Base-by-base conservation (phyloP, 768 basidiomycete genomes). In the Daedaleopsis sinensis region DNA sequence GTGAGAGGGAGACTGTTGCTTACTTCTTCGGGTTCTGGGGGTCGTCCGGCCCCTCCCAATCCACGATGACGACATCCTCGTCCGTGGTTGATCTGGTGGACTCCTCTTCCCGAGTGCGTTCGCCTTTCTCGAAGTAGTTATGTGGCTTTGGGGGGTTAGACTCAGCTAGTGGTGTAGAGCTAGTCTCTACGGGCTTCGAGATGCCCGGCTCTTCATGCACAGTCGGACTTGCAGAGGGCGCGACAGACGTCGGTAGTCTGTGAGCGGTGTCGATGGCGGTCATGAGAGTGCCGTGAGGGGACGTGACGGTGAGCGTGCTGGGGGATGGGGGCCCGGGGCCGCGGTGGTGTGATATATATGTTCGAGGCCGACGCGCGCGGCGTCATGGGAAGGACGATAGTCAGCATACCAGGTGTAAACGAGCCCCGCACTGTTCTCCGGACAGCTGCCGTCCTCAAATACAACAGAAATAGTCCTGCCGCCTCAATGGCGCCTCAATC, bases 11-110 rank as follows among this genome's bases (percentile, higher is more conserved):
- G n/a, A 21, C 7, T 18, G 36, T 38, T 11, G 61, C 71, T 21
- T 58, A 77, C 72, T 76, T 76, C 52, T 69, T 68, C 0, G 76
- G 76, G 60, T 77, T 75, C 35, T 55, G 46, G 8, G 74, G 72
- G 56, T 77, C 76, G 49, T 76, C 70, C 1, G 73, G 73, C 6
- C 75, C 75, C 24, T 76, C 74, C 74, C 75, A 77, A 52, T 72
- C 67, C 10, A 77, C 68, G 9, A 75, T 63, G 8, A 72, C 43
- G 13, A 61, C 62, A 32, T 65, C 59, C 13, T 51, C 52, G 5
- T 37, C 32, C 19, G 24, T 43, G 39, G 21, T 32, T 32, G 47
- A 35, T 12, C 42, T 36, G 5, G 24, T 35, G n/a, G 39, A 54
- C 13, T 47, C 44, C 1, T 54, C 55, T 5, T 49, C 39, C 1